Evolutionary conservation across 2,329 filamentous ascomycete species (phyloP), one percentile per base, ranked within the genome.

Genomic region (Dendrostoma leiphaemia): DNA sequence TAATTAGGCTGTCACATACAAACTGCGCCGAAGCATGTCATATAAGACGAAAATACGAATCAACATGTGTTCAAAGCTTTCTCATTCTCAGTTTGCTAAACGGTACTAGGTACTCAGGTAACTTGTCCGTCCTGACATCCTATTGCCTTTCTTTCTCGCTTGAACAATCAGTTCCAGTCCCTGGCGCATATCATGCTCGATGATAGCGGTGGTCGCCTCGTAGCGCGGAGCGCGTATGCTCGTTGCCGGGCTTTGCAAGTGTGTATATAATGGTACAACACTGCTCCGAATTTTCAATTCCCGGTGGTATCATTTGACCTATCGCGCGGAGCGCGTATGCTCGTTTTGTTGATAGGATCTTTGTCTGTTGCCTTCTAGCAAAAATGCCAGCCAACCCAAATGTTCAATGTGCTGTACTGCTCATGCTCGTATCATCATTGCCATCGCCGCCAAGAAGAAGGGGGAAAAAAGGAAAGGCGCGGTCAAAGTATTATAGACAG

Each of bases 181-280:
- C 41, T 55, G 53, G 48, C 41, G 13, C 38, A 41, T 41, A 21
- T 23, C 12, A 55, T 40, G 24, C 34, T 49, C 49, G 51, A 54
- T 46, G 53, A n/a, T n/a, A n/a, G 54, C 54, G 45, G 54, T 48
- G 40, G 31, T 50, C 26, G 55, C 52, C 55, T 37, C 44, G 31
- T 21, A 41, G 55, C 55, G 53, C 50, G 54, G 57, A 57, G 57
- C 57, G 57, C 57, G 53, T 59, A 50, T 59, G 57, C 57, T 57
- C 57, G 57, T 59, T 59, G 57, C 57, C 43, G 37, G 49, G 52
- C 53, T 47, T n/a, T 38, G 38, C 45, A 28, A 48, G 38, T 56
- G 38, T 29, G 35, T n/a, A n/a, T n/a, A n/a, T n/a, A n/a, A 21
- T 46, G 12, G 21, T 53, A 53, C 53, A 49, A 48, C 41, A 45